Evolutionary conservation across 495 filamentous ascomycete species (phyloP).

Genomic region (Hypoxylon lienhwacheense): DNA sequence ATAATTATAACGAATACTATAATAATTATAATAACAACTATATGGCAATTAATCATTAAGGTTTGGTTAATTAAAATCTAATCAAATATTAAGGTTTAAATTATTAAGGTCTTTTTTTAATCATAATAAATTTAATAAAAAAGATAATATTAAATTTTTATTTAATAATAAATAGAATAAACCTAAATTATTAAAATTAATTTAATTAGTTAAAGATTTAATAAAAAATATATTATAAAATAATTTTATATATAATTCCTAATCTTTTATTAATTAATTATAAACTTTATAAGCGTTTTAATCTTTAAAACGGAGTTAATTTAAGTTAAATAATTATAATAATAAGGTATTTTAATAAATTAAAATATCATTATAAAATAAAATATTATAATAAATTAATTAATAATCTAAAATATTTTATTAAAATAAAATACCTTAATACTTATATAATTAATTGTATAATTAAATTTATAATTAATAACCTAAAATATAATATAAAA

Average conservation of each 20-base stretch:
- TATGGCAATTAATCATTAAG: background rate
- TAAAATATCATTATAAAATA: too few species aligned
- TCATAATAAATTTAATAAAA: too few species aligned
- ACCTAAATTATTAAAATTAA: background rate
- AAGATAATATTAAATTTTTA: too few species aligned
- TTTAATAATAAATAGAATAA: too few species aligned
- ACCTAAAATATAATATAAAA: too few species aligned
- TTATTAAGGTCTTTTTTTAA: background rate
- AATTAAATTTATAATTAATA: too few species aligned
- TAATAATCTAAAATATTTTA: too few species aligned
- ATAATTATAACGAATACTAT: too few species aligned
- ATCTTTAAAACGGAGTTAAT: constrained; percentile 2
- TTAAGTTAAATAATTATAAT: background rate
- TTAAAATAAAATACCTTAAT: too few species aligned
- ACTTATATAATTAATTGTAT: too few species aligned
- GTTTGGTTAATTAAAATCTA: background rate
- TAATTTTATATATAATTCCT: background rate
- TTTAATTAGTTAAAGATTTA: constrained; percentile 1
- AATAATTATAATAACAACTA: background rate
- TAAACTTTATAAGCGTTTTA: background rate
- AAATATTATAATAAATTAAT: too few species aligned
- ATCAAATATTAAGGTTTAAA: background rate
- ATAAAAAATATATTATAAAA: constrained; percentile 5
- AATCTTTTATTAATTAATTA: background rate
- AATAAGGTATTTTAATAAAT: too few species aligned